Base-by-base conservation (phyloP, 192 early-diverging fungal genomes). In the Powellomyces hirtus region DNA sequence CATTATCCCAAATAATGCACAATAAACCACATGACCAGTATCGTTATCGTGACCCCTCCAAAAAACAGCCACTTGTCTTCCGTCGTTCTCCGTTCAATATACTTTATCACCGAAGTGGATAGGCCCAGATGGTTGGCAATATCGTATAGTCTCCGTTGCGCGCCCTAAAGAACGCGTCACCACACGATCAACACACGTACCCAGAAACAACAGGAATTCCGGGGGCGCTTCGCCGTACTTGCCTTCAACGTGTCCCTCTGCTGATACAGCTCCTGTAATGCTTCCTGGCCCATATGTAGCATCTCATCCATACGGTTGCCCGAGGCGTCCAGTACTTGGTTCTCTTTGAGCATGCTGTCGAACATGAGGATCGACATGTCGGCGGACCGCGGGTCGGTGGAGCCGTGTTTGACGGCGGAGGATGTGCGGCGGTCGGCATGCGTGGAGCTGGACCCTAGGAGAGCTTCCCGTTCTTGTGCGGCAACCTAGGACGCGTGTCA, bases 161-260 rank as follows among this genome's bases (percentile, higher is more conserved):
- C 72, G 5, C 68, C 67, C 81, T 83, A 26, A 16, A 63, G 57
- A 29, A 5, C 4, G 16, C 6, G 24, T 4, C 29, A 63, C 11
- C 14, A 7, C 44, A 4, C 34, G 3, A 35, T 20, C 38, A 20
- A 20, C 45, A 63, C 14, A 8, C 59, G 59, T 31, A 61, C 14
- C 38, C 20, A 8, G 34, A 10, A 38, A 13, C 24, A 10, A 10
- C 40, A 13, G n/a, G 11, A 42, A 42, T 42, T n/a, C 40, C 40
- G n/a, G 8, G 10, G 18, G 40, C 40, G 40, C 40, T 18, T 42
- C 10, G 18, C 46, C 1, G 24, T 35, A 27, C 71, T 1, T 31
- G 78, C 80, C 74, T 84, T 84, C 11, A 84, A 57, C 56, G 78
- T 75, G n/a, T 65, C 53, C 34, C 80, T 49, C 67, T 84, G 82